A percentile compares a stretch with the other conserved stretches of the same genome.
These are phyloP conservation scores for Chlorella sorokiniana DNA, from an alignment of 139 green algal genomes.

Conservation along the genomic window DNA sequence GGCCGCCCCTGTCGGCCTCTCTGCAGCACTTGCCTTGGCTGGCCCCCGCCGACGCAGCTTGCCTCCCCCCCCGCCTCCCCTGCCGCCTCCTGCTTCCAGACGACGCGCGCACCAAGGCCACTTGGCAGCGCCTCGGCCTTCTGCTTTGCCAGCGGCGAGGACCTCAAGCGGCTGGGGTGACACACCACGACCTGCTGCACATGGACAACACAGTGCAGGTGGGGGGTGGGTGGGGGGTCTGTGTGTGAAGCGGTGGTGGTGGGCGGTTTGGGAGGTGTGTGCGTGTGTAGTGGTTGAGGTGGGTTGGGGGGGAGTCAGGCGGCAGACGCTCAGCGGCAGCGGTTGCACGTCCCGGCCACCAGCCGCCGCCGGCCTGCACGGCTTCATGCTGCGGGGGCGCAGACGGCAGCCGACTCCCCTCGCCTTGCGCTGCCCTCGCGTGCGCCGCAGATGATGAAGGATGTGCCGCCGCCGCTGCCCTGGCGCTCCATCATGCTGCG, in stretches of 20 bases:
- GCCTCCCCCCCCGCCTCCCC: not conserved
- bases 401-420: too few relatives aligned
- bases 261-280: too few relatives aligned
- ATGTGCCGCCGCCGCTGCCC: slow-evolving; percentile 50
- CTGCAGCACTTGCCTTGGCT: too few relatives aligned
- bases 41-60: not conserved
- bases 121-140: slow-evolving; percentile 90
- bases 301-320: too few relatives aligned
- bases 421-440: not conserved
- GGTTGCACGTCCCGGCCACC: too few relatives aligned
- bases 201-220: slow-evolving; percentile 92
- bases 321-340: too few relatives aligned
- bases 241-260: not conserved
- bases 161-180: slow-evolving; percentile 78
- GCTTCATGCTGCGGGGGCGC: too few relatives aligned
- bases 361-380: too few relatives aligned
- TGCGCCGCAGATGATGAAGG: slow-evolving; percentile 81
- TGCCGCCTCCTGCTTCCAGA: slow-evolving; percentile 26
- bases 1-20: too few relatives aligned
- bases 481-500: slow-evolving; percentile 68
- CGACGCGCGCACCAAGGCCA: slow-evolving; percentile 58
- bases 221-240: not conserved
- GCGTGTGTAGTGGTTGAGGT: too few relatives aligned
- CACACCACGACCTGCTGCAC: slow-evolving; percentile 83
- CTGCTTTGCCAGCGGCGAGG: slow-evolving; percentile 58